phyloP scores from a whole-genome alignment of 106 monocot genomes.

The Dioscorea dumetorum region DNA sequence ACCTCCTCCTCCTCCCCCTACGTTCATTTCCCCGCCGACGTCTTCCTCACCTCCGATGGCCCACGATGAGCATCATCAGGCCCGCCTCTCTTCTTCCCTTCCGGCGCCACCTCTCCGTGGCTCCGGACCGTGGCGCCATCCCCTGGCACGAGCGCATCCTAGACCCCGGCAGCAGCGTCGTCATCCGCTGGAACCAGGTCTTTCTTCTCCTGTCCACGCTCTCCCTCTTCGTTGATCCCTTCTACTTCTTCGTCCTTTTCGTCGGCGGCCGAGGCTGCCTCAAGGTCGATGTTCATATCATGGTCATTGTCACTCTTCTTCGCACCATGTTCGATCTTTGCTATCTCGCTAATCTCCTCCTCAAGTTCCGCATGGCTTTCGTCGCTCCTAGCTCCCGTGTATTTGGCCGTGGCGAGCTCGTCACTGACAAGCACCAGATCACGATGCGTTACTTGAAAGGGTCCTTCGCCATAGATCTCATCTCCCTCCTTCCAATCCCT shows the following conservation, averaged over 20 bases:
- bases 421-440: conserved; percentile 61
- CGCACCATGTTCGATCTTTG: conserved; percentile 37
- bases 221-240: conserved; percentile 84
- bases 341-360: conserved; percentile 48
- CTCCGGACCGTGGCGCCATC: conserved; percentile 3
- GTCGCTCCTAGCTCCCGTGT: conserved; percentile 82
- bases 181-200: conserved; percentile 74
- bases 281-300: conserved; percentile 40
- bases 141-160: conserved; percentile 56
- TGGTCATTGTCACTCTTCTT: conserved; percentile 47
- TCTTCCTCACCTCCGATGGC: too few species aligned
- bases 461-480: conserved; percentile 71
- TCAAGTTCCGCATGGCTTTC: conserved; percentile 89
- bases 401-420: conserved; percentile 80
- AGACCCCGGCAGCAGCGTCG: conserved; percentile 62
- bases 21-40: not conserved
- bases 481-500: conserved; percentile 74
- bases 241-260: conserved; percentile 74
- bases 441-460: conserved; percentile 51
- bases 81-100: not conserved
- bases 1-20: not conserved
- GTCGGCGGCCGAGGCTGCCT: conserved; percentile 64
- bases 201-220: conserved; percentile 73
- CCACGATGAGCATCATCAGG: too few species aligned
- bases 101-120: conserved; percentile 1